phyloP scores from a whole-genome alignment of 179 eudicot genomes.

The Beta lomatogona region DNA sequence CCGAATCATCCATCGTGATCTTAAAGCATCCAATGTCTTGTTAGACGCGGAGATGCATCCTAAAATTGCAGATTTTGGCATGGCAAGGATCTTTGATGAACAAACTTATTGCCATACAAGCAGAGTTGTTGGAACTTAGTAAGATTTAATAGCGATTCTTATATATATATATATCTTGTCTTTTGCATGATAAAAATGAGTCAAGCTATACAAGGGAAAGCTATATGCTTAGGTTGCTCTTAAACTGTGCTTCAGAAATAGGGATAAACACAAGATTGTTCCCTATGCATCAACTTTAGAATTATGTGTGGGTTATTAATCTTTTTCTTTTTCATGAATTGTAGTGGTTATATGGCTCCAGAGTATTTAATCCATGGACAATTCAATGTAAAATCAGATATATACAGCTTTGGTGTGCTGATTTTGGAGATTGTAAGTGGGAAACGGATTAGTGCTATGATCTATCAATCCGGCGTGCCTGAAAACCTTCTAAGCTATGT shows the following conservation, averaged over 20 bases:
- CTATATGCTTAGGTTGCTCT: not conserved
- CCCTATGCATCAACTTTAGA: not conserved
- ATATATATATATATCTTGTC: not conserved
- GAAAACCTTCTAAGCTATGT: conserved; percentile 38
- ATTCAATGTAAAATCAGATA: conserved; percentile 34
- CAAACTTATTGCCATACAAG: conserved; percentile 27
- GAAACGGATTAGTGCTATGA: conserved; percentile 10
- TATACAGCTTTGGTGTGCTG: conserved; percentile 35
- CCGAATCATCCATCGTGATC: conserved; percentile 33
- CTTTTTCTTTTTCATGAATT: not conserved
- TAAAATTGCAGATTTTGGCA: conserved; percentile 35
- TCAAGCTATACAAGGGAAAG: not conserved
- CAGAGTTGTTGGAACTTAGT: conserved; percentile 31
- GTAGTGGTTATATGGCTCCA: conserved; percentile 44
- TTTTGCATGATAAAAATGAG: not conserved
- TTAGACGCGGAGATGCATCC: conserved; percentile 31
- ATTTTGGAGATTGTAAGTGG: conserved; percentile 37
- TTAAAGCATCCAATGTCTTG: conserved; percentile 32
- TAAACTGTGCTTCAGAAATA: not conserved
- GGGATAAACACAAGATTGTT: not conserved
- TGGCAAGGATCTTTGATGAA: conserved; percentile 33
- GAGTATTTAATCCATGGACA: conserved; percentile 38
- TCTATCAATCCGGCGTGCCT: conserved; percentile 11
- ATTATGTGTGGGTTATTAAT: not conserved
- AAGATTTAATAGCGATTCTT: not conserved